Conservation (phyloP, 202 grass and related monocot species). For the Panicum hallii region DNA sequence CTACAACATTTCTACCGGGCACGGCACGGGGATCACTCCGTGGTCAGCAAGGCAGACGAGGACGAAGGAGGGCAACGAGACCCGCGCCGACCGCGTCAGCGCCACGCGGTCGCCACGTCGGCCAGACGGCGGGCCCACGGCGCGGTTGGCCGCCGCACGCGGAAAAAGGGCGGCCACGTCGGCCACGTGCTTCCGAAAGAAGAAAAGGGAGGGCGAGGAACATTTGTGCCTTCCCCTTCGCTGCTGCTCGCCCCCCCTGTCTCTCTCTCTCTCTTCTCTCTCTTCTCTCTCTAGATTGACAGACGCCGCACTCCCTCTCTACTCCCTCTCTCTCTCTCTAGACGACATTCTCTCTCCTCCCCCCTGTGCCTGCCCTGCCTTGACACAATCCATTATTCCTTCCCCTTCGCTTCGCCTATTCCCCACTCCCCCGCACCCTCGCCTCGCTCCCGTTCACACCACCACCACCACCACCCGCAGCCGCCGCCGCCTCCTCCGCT, state of each 20-base stretch:
- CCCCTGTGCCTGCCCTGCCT: constrained; percentile 6
- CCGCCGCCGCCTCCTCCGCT: constrained; percentile 7
- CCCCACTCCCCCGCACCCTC: constrained; percentile 14
- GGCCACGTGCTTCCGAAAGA: constrained; percentile 58
- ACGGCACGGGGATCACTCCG: too few relatives aligned
- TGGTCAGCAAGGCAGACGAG: neutral
- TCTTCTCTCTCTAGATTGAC: constrained; percentile 30
- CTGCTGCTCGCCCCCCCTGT: constrained; percentile 20
- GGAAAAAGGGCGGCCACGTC: constrained; percentile 49
- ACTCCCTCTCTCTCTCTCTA: neutral
- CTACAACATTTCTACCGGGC: too few relatives aligned
- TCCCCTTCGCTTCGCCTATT: constrained; percentile 43
- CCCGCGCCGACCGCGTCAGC: neutral
- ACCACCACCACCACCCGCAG: neutral
- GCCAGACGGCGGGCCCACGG: neutral
- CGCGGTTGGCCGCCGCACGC: constrained; percentile 50
- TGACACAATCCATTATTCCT: constrained; percentile 59
- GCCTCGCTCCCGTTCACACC: neutral
- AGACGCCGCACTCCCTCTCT: neutral
- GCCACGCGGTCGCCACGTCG: constrained; percentile 22
- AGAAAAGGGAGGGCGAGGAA: constrained; percentile 17
- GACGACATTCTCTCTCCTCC: constrained; percentile 36
- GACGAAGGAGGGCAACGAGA: neutral
- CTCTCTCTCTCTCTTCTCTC: constrained; percentile 12
- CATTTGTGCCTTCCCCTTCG: constrained; percentile 58